These are phyloP conservation scores for Wickerhamomyces sp. DNA, from an alignment of 1,139 yeast genomes.

Conservation along the genomic window DNA sequence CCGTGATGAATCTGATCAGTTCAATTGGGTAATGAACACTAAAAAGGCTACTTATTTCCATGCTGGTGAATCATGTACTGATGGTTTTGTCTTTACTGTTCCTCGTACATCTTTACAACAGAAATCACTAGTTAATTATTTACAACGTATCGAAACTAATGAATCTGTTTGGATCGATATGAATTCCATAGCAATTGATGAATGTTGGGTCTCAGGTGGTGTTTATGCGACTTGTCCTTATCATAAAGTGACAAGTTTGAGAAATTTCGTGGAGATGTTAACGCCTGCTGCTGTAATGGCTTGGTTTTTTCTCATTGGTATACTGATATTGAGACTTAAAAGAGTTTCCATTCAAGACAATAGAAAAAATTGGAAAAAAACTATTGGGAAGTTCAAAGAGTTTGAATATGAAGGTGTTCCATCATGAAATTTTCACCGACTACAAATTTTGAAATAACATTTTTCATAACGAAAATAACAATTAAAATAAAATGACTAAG, in stretches of 20 bases:
- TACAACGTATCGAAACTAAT: conserved; percentile 12
- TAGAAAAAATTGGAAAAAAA: conserved; percentile 49
- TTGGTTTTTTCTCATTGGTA: conserved; percentile 38
- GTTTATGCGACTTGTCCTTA: conserved; percentile 79
- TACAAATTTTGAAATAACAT: no score
- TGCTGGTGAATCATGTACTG: conserved; percentile 40
- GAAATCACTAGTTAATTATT: conserved; percentile 25
- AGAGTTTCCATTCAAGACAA: conserved; percentile 50
- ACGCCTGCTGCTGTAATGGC: conserved; percentile 64
- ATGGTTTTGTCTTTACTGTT: conserved; percentile 43
- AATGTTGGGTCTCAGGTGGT: conserved; percentile 89
- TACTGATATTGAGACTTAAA: conserved; percentile 33
- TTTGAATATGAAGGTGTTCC: conserved; percentile 62
- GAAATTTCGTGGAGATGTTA: conserved; percentile 57
- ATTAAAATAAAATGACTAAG: conserved; percentile 1
- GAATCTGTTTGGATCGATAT: conserved; percentile 73
- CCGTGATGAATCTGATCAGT: conserved; percentile 33
- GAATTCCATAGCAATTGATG: conserved; percentile 66
- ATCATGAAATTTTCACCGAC: no score
- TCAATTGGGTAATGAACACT: conserved; percentile 43
- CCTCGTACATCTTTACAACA: conserved; percentile 55
- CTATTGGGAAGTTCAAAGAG: conserved; percentile 38
- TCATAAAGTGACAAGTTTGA: conserved; percentile 45
- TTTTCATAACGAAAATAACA: no score
- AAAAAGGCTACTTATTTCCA: conserved; percentile 42